Conservation (phyloP, 176 grass and related monocot species). For the Phragmites australis region DNA sequence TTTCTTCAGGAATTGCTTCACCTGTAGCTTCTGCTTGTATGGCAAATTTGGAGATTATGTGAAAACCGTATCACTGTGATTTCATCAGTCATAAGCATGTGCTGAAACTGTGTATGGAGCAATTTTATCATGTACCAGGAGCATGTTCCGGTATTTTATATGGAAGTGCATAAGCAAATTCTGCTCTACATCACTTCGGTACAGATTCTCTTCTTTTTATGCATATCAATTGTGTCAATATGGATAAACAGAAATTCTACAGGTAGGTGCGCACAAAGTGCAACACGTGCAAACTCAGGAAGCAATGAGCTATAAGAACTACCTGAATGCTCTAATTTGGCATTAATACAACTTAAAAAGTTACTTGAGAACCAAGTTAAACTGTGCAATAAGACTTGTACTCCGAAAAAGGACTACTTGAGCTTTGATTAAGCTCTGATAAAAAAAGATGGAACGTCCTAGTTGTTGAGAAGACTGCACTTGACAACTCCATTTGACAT, state of each 20-base stretch:
- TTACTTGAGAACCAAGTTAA: conserved; percentile 23
- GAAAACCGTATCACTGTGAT: neutral
- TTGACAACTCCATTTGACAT: too few species aligned
- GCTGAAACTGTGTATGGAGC: neutral
- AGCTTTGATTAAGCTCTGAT: conserved; percentile 23
- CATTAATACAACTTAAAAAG: conserved; percentile 22
- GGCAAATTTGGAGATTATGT: conserved; percentile 4
- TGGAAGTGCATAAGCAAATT: neutral
- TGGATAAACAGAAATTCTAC: conserved; percentile 21
- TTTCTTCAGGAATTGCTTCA: conserved; percentile 8
- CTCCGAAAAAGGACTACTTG: conserved; percentile 5
- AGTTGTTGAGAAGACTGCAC: neutral
- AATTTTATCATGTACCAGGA: neutral
- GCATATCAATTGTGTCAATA: neutral
- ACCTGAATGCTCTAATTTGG: conserved; percentile 31
- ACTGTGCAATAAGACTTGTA: conserved; percentile 39
- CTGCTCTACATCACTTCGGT: neutral
- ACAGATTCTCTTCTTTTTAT: neutral
- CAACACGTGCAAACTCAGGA: conserved; percentile 6
- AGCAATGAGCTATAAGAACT: conserved; percentile 26
- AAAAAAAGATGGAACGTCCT: conserved; percentile 31
- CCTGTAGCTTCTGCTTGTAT: conserved; percentile 7
- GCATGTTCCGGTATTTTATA: neutral
- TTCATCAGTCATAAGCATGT: neutral
- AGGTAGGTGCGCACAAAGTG: neutral